Evolutionary conservation across 495 filamentous ascomycete genomes (phyloP).

Genomic region (Paragyromitra xinjiangensis): DNA sequence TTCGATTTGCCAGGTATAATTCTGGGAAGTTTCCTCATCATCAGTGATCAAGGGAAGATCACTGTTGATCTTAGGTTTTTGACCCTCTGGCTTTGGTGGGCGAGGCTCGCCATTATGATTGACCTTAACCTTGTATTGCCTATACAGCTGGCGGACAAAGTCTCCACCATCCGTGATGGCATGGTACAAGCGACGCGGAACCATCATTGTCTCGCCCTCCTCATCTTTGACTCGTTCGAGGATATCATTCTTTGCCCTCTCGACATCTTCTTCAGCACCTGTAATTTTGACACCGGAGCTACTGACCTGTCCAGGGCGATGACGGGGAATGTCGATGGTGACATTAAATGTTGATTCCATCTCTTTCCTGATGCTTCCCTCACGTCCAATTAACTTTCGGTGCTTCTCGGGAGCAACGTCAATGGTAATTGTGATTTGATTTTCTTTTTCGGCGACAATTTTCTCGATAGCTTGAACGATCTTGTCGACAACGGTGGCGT

Average conservation of each 20-base stretch:
- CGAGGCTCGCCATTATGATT: conserved; percentile 83
- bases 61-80: conserved; percentile 62
- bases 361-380: conserved; percentile 81
- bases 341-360: conserved; percentile 92
- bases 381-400: conserved; percentile 86
- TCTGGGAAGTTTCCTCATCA: conserved; percentile 69
- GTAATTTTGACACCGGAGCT: conserved; percentile 80
- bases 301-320: conserved; percentile 72
- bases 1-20: conserved; percentile 81
- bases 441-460: conserved; percentile 80
- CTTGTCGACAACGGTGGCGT: conserved; percentile 81
- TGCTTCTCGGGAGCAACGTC: conserved; percentile 90
- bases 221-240: conserved; percentile 80
- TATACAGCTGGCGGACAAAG: conserved; percentile 86
- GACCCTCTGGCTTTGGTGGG: conserved; percentile 70
- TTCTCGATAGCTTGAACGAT: conserved; percentile 82
- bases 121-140: conserved; percentile 83
- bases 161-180: conserved; percentile 85
- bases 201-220: conserved; percentile 82
- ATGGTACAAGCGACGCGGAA: conserved; percentile 84
- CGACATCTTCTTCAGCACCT: conserved; percentile 78
- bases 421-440: conserved; percentile 75
- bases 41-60: conserved; percentile 89
- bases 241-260: conserved; percentile 85
- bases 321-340: conserved; percentile 85